phyloP scores from a whole-genome alignment of 2,329 filamentous ascomycete species.

The Pyrenochaeta sp. region DNA sequence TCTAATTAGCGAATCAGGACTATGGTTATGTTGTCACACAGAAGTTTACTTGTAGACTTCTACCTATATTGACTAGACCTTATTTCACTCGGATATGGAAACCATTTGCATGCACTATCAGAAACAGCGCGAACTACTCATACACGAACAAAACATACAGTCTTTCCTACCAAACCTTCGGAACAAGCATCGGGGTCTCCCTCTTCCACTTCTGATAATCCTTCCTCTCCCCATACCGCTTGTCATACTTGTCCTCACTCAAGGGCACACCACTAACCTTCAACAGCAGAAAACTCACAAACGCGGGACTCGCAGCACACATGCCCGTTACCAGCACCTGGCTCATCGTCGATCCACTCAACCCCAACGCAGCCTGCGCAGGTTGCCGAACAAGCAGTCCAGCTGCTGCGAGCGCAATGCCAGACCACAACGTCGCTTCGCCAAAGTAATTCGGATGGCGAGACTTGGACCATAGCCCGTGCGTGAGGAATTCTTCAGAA shows the following conservation, averaged over 20 bases:
- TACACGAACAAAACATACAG: no score
- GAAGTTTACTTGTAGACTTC: no score
- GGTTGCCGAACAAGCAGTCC: slow-evolving; percentile 64
- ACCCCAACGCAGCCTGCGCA: slow-evolving; percentile 65
- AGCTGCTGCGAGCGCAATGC: slow-evolving; percentile 67
- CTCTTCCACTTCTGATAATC: slow-evolving; percentile 75
- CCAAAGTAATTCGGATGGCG: slow-evolving; percentile 77
- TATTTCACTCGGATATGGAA: no score
- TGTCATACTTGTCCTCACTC: slow-evolving; percentile 74
- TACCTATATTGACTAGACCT: no score
- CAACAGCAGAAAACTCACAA: slow-evolving; percentile 69
- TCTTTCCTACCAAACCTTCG: slow-evolving; percentile 59
- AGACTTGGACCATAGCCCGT: slow-evolving; percentile 68
- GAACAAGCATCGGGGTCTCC: slow-evolving; percentile 70
- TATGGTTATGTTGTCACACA: no score
- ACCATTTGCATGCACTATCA: no score
- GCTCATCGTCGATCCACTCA: slow-evolving; percentile 55
- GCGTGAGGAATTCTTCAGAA: slow-evolving; percentile 71
- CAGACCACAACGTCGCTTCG: slow-evolving; percentile 74
- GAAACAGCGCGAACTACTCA: no score
- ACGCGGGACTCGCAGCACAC: slow-evolving; percentile 69
- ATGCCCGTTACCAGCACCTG: slow-evolving; percentile 58
- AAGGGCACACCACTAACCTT: slow-evolving; percentile 71
- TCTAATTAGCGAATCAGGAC: no score
- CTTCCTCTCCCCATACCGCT: slow-evolving; percentile 67